Percentiles rank a stretch among this genome's conserved stretches.
These are phyloP conservation scores for Corynespora cassiicola DNA, from an alignment of 2,329 filamentous ascomycete genomes.

Conservation along the genomic window DNA sequence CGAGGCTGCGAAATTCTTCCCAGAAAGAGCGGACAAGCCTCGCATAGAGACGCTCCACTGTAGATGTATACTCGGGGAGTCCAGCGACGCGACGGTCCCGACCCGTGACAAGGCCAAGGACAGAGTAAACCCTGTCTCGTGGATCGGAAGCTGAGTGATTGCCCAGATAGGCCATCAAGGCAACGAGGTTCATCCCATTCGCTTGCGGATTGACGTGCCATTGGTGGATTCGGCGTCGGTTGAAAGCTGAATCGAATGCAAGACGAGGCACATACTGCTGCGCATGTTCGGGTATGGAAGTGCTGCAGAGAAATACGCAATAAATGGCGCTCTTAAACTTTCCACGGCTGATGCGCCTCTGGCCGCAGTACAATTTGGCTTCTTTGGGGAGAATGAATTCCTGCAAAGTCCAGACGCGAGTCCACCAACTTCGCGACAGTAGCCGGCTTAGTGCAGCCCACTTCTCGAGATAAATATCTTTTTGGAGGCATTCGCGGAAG, in stretches of 20 bases:
- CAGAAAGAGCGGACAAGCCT: constrained; percentile 37
- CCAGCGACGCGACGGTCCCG: constrained; percentile 30
- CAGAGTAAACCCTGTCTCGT: constrained; percentile 36
- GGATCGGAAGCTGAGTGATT: constrained; percentile 35
- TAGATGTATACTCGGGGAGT: constrained; percentile 27
- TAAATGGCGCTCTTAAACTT: constrained; percentile 38
- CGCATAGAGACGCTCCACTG: constrained; percentile 24
- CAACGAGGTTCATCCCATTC: constrained; percentile 27
- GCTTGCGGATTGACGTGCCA: constrained; percentile 22
- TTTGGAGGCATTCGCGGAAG: too few relatives aligned
- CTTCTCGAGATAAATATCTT: too few relatives aligned
- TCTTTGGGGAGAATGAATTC: constrained; percentile 37
- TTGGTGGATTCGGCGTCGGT: constrained; percentile 35
- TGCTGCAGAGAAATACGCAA: constrained; percentile 34
- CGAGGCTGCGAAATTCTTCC: constrained; percentile 26
- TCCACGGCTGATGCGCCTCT: constrained; percentile 25
- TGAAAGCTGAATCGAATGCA: constrained; percentile 36
- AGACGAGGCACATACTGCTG: constrained; percentile 30
- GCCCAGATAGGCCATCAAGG: constrained; percentile 36
- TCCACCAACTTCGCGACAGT: constrained; percentile 35
- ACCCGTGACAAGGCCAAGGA: constrained; percentile 32
- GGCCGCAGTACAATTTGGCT: constrained; percentile 33
- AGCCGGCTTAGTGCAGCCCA: constrained; percentile 30
- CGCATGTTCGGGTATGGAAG: constrained; percentile 25
- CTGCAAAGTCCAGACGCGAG: constrained; percentile 36